Conservation (phyloP, 2,329 filamentous ascomycete species). For the Teratosphaeria pseudoeucalypti region DNA sequence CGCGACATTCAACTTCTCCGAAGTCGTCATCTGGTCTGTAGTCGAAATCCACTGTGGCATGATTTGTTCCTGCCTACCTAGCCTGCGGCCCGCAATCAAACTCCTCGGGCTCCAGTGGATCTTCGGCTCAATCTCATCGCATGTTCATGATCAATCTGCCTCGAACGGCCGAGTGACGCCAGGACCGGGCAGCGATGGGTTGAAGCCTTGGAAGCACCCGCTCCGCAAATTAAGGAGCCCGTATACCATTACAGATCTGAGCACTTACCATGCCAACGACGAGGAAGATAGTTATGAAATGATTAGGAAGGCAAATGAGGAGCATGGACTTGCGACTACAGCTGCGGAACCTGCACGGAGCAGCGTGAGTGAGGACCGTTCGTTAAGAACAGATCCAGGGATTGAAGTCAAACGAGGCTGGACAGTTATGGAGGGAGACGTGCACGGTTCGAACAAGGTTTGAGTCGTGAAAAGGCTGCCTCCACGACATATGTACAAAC, state of each 20-base stretch:
- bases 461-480: neutral
- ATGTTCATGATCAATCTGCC: neutral
- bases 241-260: neutral
- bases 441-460: neutral
- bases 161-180: neutral
- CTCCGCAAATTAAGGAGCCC: neutral
- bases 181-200: neutral
- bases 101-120: slow-evolving; percentile 4
- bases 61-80: slow-evolving; percentile 6
- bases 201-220: neutral
- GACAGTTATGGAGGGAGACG: neutral
- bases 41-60: slow-evolving; percentile 4
- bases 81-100: slow-evolving; percentile 5
- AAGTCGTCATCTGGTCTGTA: slow-evolving; percentile 4
- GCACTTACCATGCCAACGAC: slow-evolving; percentile 1
- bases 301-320: slow-evolving; percentile 4
- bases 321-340: slow-evolving; percentile 2
- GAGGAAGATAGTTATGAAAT: slow-evolving; percentile 9
- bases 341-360: slow-evolving; percentile 1
- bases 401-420: neutral
- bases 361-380: neutral
- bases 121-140: neutral
- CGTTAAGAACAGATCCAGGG: neutral
- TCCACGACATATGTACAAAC: neutral
- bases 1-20: slow-evolving; percentile 7